phyloP scores from a whole-genome alignment of 2,329 filamentous ascomycete species.

The Alternaria solani region DNA sequence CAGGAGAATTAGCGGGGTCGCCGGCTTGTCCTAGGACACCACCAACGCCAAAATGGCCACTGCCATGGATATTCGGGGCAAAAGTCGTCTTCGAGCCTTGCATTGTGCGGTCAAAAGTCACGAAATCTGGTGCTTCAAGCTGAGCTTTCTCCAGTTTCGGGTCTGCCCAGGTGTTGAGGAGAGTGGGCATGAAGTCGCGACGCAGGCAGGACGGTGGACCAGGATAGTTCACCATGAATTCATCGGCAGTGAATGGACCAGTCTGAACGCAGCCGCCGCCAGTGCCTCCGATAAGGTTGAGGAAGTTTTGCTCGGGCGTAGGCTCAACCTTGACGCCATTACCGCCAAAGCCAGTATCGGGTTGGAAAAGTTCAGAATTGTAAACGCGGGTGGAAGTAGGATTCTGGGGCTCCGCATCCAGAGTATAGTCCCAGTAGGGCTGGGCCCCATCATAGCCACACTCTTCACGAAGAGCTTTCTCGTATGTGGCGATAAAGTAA shows the following conservation, averaged over 20 bases:
- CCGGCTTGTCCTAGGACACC: background rate
- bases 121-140: background rate
- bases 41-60: background rate
- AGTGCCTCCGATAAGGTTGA: background rate
- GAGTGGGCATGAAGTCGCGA: background rate
- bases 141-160: background rate
- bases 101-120: background rate
- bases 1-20: background rate
- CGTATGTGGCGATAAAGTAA: background rate
- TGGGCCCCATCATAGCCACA: slow-evolving; percentile 35
- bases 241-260: background rate
- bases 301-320: background rate
- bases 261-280: background rate
- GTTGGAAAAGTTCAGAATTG: background rate
- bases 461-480: slow-evolving; percentile 21
- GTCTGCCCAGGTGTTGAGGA: background rate
- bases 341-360: background rate
- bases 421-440: slow-evolving; percentile 44
- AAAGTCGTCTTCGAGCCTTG: background rate
- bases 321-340: background rate
- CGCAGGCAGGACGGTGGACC: background rate
- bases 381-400: too few relatives aligned
- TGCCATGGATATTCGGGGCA: background rate
- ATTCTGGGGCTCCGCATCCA: background rate
- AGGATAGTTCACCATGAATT: background rate